Base-by-base conservation (phyloP, 768 basidiomycete species). In the Leccinellum rugosiceps region DNA sequence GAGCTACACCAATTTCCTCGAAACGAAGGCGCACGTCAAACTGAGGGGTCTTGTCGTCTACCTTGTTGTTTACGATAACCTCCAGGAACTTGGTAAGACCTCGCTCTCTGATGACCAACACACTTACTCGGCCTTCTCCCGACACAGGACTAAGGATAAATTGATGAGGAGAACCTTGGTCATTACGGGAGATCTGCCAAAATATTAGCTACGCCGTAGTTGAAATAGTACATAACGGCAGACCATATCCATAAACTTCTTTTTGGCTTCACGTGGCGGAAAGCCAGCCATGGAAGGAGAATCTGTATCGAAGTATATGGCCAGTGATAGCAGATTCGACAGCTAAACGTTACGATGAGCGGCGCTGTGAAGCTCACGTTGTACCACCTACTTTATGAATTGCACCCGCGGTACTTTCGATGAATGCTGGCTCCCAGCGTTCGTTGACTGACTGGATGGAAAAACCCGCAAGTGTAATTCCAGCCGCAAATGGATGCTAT, bases 251-350 rank as follows among this genome's bases (percentile, higher is more conserved):
- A 81, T 83, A 68, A 98, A 92, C 59, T 80, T 85, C 57, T 83
- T 76, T 53, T 90, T 78, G 15, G 86, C 86, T 58, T 92, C 87
- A n/a, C 72, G 69, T 17, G 79, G 77, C 49, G 83, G 76, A 19
- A 85, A 77, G 47, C 85, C 90, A 34, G 86, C 83, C 75, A 98
- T 83, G 63, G 86, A 92, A 17, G 77, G 74, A 3, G 90, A 83
- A 69, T 99, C 95, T 0, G 97, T 98, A 70, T 99, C 92, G 65
- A 98, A 98, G 71, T 99, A 99, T 3, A 94, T 73, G 1, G 94
- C 90, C 52, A 99, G 77, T 4, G 91, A 96, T 70, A 88, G 80
- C 35, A 99, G 75, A 59, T 86, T 89, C 25, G 92, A 91, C 34
- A 99, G 78, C 92, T 95, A n/a, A n/a, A 62, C 7, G 50, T 47